Conservation (phyloP, 768 basidiomycete genomes). For the Trametes maxima region DNA sequence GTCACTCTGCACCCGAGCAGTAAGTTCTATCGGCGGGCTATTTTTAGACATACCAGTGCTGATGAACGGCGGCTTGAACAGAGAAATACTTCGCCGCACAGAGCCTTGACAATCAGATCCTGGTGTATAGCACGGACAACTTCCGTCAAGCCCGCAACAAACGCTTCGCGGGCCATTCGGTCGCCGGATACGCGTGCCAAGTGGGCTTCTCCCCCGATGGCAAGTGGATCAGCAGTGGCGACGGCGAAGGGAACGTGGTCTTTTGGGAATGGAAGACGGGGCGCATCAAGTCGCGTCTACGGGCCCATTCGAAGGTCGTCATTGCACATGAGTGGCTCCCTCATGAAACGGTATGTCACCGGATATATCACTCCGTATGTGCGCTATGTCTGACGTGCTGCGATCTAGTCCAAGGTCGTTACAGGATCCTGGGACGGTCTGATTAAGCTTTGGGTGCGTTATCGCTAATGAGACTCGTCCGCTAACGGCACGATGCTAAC, state of each 20-base stretch:
- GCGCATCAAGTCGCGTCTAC: slow-evolving; percentile 86
- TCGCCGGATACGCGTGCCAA: slow-evolving; percentile 96
- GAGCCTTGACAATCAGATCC: slow-evolving; percentile 97
- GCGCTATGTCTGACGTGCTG: slow-evolving; percentile 23
- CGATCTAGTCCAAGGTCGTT: slow-evolving; percentile 85
- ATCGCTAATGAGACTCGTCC: neutral
- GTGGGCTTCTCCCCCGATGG: slow-evolving; percentile 98
- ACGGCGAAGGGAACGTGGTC: slow-evolving; percentile 91
- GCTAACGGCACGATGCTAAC: neutral
- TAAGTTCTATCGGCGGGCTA: slow-evolving; percentile 45
- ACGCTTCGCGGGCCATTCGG: slow-evolving; percentile 94
- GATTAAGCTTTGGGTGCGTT: slow-evolving; percentile 94
- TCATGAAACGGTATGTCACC: slow-evolving; percentile 83
- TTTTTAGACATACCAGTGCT: neutral
- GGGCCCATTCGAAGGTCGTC: slow-evolving; percentile 94
- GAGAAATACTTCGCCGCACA: slow-evolving; percentile 98
- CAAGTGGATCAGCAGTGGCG: slow-evolving; percentile 97
- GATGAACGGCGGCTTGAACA: slow-evolving; percentile 28
- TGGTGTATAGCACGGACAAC: slow-evolving; percentile 96
- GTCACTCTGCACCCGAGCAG: slow-evolving; percentile 95
- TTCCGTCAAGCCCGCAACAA: slow-evolving; percentile 99
- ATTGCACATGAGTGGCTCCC: slow-evolving; percentile 98
- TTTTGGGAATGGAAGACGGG: slow-evolving; percentile 99
- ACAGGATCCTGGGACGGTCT: slow-evolving; percentile 98
- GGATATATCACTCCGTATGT: slow-evolving; percentile 16